These are phyloP conservation scores for Diutina sp. DNA, from an alignment of 1,139 yeast genomes.

Conservation along the genomic window DNA sequence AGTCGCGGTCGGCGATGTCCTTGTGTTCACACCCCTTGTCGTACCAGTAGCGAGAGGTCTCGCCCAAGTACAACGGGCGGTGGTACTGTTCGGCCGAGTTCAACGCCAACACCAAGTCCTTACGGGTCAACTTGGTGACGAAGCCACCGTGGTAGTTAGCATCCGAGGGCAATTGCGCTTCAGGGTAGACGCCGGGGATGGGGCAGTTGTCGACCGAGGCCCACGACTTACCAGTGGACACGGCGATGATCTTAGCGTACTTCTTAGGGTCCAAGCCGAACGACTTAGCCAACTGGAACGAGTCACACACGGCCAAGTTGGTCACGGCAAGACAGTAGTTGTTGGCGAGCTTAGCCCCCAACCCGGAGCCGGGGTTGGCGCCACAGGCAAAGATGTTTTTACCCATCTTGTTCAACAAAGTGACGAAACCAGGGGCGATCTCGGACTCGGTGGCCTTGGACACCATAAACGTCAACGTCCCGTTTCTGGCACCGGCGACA, in stretches of 20 bases:
- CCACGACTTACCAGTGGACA: conserved; percentile 52
- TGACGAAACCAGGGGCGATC: conserved; percentile 15
- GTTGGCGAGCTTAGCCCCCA: conserved; percentile 48
- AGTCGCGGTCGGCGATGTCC: conserved; percentile 29
- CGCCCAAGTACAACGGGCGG: conserved; percentile 30
- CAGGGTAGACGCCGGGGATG: conserved; percentile 39
- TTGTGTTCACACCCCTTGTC: conserved; percentile 32
- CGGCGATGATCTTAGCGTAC: conserved; percentile 40
- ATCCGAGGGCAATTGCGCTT: conserved; percentile 31
- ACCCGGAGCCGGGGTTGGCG: conserved; percentile 36
- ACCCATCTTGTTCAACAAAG: conserved; percentile 36
- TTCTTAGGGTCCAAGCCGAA: conserved; percentile 37
- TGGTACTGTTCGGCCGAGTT: conserved; percentile 27
- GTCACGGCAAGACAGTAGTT: conserved; percentile 46
- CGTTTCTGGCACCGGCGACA: conserved; percentile 45
- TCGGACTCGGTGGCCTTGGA: conserved; percentile 21
- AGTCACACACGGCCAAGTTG: conserved; percentile 48
- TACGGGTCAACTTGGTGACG: conserved; percentile 40
- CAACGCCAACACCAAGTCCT: conserved; percentile 44
- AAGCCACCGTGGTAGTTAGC: conserved; percentile 41
- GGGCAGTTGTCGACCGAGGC: conserved; percentile 51
- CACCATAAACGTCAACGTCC: conserved; percentile 45
- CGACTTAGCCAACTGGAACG: conserved; percentile 44
- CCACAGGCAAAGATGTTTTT: conserved; percentile 43
- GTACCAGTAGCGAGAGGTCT: conserved; percentile 28